These are phyloP conservation scores for Cerioporus squamosus DNA, from an alignment of 1,284 basidiomycete genomes.

Conservation along the genomic window DNA sequence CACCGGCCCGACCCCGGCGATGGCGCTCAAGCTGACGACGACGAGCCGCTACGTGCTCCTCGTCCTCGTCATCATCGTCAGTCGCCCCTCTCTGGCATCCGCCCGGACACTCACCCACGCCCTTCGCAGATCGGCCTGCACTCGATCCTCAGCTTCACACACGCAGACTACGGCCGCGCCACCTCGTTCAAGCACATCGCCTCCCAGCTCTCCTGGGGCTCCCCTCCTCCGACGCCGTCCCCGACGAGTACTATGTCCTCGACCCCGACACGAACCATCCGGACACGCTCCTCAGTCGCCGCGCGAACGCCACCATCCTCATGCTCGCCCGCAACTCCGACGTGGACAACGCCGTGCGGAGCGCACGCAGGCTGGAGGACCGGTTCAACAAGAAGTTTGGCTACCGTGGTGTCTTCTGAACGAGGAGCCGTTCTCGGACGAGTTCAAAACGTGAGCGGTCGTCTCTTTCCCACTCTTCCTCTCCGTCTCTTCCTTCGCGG, in stretches of 20 bases:
- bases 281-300: background rate
- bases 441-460: constrained; percentile 62
- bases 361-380: constrained; percentile 61
- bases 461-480: background rate
- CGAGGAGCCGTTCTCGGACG: constrained; percentile 71
- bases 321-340: constrained; percentile 74
- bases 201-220: constrained; percentile 25
- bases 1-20: background rate
- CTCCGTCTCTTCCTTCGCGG: background rate
- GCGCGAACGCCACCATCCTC: constrained; percentile 39
- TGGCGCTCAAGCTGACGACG: constrained; percentile 29
- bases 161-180: constrained; percentile 40
- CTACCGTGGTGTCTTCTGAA: constrained; percentile 84
- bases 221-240: constrained; percentile 29
- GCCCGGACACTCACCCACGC: background rate
- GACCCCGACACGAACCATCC: background rate
- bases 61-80: constrained; percentile 31
- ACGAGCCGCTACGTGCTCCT: constrained; percentile 33
- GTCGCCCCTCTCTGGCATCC: constrained; percentile 2
- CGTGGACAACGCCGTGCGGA: constrained; percentile 58
- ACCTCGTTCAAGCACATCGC: constrained; percentile 37
- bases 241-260: background rate
- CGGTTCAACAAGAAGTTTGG: constrained; percentile 66
- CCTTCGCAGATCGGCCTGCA: constrained; percentile 36
- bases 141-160: constrained; percentile 40